Base-by-base conservation (phyloP, 2,329 filamentous ascomycete species). In the Chalaropsis ovoidea region DNA sequence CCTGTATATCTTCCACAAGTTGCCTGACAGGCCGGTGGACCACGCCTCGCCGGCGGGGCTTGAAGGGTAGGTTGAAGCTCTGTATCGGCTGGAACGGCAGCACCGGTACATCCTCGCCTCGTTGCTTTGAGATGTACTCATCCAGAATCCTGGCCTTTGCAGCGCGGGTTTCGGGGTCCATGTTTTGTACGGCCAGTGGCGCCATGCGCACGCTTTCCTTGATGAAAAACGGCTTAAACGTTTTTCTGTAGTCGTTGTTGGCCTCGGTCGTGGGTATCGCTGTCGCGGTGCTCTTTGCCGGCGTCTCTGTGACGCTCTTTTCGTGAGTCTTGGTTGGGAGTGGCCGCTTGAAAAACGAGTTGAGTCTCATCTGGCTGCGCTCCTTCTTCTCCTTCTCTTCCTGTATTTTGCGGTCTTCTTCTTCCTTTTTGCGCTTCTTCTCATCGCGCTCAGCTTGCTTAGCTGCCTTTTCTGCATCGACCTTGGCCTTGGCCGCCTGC, bases 171-270 rank as follows among this genome's bases (percentile, higher is more conserved):
- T 84, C 78, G 0, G 80, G 72, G 69, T 89, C 85, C 73, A 86
- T 79, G 47, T 79, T 73, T 35, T 83, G 83, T 6, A n/a, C 19
- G 1, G 77, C 78, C 61, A 79, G 76, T 0, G 81, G 79, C 0
- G 91, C 90, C 64, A 96, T 70, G n/a, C 76, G 82, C 1, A 90
- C 88, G 71, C 90, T 82, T 2, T 85, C 80, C 67, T 90, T 87
- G 58, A 94, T 72, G 68, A 88, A 92, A 74, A 96, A 97, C 0
- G 89, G 86, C 41, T 90, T 82, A 71, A 97, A 97, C 43, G 81
- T 78, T 69, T 84, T 85, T 19, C 88, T 77, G 70, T 90, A 92
- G 56, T 83, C 80, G 0, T 82, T 80, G 19, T 69, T 65, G 2
- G 66, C 27, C 45, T 62, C 60, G 39, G n/a, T 3, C 39, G 58